phyloP scores from a whole-genome alignment of 1,284 basidiomycete species.

The Trichosporon asahii region DNA sequence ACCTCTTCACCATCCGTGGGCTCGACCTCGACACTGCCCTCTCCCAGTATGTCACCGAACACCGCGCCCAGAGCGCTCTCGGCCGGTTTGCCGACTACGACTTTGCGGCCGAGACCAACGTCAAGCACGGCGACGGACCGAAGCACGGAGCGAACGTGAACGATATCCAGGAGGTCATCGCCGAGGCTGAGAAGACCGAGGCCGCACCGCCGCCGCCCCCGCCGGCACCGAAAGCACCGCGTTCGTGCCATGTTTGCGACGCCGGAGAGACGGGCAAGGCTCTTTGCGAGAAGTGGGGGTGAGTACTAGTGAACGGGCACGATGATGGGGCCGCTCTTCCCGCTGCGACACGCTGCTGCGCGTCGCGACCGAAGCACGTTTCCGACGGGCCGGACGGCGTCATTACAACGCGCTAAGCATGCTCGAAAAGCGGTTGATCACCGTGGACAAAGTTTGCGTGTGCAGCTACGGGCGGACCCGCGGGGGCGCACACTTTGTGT shows the following conservation, averaged over 20 bases:
- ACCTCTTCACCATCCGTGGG: conserved; percentile 3
- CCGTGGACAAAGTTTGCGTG: neutral
- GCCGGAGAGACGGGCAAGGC: conserved; percentile 6
- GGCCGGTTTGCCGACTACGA: neutral
- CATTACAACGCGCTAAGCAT: too few relatives aligned
- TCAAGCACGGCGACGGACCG: neutral
- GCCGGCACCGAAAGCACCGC: neutral
- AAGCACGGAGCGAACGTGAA: neutral
- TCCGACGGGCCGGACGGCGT: too few relatives aligned
- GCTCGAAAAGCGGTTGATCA: too few relatives aligned
- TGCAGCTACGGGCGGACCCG: neutral
- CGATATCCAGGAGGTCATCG: neutral
- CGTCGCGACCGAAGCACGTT: neutral
- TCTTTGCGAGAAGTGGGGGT: conserved; percentile 14
- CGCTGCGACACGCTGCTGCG: neutral
- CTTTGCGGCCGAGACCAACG: neutral
- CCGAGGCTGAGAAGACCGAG: neutral
- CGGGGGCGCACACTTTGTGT: neutral
- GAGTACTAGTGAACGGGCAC: neutral
- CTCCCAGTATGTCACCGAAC: neutral
- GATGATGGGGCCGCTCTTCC: neutral
- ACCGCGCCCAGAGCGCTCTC: neutral
- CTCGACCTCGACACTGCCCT: conserved; percentile 5
- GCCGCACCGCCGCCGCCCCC: neutral
- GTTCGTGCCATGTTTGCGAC: conserved; percentile 14